Evolutionary conservation across 164 flowering plant genomes (phyloP).

Genomic region (Taxillus chinensis): DNA sequence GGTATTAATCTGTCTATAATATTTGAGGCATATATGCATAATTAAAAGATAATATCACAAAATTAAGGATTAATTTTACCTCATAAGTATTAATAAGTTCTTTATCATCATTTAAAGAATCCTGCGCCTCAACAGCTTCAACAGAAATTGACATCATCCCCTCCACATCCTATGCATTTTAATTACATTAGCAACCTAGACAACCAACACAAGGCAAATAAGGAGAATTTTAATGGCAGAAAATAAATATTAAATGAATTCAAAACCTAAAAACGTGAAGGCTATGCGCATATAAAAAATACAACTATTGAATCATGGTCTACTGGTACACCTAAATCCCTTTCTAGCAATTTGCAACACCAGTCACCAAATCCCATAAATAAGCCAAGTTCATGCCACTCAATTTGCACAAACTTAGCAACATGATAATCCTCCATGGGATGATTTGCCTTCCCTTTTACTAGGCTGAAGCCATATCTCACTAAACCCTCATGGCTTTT

Average conservation of each 20-base stretch:
- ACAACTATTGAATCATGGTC: no score
- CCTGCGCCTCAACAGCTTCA: conserved; percentile 91
- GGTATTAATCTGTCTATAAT: background rate
- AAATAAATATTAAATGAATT: no score
- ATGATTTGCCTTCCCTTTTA: conserved; percentile 47
- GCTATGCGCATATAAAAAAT: no score
- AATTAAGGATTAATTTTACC: conserved; percentile 27
- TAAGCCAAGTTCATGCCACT: conserved; percentile 35
- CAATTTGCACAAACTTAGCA: conserved; percentile 30
- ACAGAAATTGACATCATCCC: conserved; percentile 99
- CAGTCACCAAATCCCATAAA: no score
- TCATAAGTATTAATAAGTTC: conserved; percentile 90
- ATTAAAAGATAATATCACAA: no score
- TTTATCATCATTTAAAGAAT: conserved; percentile 85
- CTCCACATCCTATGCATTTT: conserved; percentile 72
- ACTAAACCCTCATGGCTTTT: conserved; percentile 25
- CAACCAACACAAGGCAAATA: no score
- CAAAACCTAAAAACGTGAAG: no score
- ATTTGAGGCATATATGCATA: background rate
- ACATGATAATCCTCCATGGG: conserved; percentile 61
- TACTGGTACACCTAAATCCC: no score
- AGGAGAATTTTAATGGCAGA: no score
- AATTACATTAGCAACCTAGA: background rate
- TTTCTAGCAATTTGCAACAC: no score
- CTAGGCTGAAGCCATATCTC: conserved; percentile 38